Evolutionary conservation across 495 filamentous ascomycete genomes (phyloP), one percentile per base, ranked within the genome.

Genomic region (Xylaria curta): DNA sequence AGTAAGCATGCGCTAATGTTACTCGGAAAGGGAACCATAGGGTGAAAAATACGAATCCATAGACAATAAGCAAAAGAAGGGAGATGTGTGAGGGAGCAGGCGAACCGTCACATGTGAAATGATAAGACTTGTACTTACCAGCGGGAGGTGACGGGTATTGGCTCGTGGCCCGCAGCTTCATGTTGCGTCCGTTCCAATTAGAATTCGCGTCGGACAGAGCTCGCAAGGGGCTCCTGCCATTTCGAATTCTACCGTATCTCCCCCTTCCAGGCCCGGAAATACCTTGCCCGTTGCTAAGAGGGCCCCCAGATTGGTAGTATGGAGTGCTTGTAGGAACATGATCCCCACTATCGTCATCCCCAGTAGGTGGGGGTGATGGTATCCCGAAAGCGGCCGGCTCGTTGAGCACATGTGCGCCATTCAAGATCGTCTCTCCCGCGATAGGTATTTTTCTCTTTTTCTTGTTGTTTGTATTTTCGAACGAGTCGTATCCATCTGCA

Each of bases 391-490:
- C 69, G 28, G 75, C 71, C 26, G 93, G 80, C 59, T 87, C 85
- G 65, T 75, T 81, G n/a, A 79, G 71, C 13, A 81, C 71, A 69
- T 94, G 91, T 60, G 84, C 83, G 15, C 87, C 88, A 68, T 80
- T 84, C 38, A 85, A 68, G 47, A 76, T 81, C 5, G 88, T 82
- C 64, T 89, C 91, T 4, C 91, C 92, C n/a, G 93, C 91, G 0
- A 92, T 93, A 5, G 97, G 97, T 38, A 98, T 98, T 82, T 99
- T 99, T 70, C 97, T 89, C 81, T 99, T 99, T 84, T 98, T 99
- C 81, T 99, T 99, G 79, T 99, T 98, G 78, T 97, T 98, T 64
- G 94, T 97, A 75, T 99, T 98, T 79, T 99, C 96, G 76, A 97
- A 97, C 21, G 93, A 95, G 78, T 98, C 97, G 79, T 98, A 98